Base-by-base conservation (phyloP, 306 rosid species). In the Trifolium pratense region DNA sequence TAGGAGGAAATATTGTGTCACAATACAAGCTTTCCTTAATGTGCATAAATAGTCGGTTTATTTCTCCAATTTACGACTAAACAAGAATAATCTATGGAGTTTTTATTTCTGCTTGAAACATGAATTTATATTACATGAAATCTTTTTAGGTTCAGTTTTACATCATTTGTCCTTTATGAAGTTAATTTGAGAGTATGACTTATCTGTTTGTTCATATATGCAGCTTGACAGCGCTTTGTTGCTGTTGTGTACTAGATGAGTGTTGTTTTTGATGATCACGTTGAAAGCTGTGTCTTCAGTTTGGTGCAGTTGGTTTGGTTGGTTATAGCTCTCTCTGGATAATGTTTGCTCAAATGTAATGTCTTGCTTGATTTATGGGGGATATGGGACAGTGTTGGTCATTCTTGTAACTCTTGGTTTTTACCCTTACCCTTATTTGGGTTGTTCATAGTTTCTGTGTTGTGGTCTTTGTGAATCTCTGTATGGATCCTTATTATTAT, bases 201-300 rank as follows among this genome's bases (percentile, higher is more conserved):
- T 39, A 55, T 68, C 68, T 59, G 37, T 79, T 67, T 9, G 43
- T 80, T 71, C 52, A 16, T 49, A 45, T 70, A 62, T 79, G 87
- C 96, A 91, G 98, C 80, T 83, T 91, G 75, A 80, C 92, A 25
- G 90, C 94, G 1, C 86, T 94, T 37, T 94, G 93, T 80, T 94
- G 97, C 81, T 91, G 98, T 77, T 94, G 90, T 79, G 29, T 94
- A 85, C 62, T 94, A 68, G 98, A 94, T 84, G 97, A 93, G 79
- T 84, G 92, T 64, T 86, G 88, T 82, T 85, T 80, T 39, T 86
- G 78, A 80, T 74, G 80, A 62, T 71, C 51, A 75, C 21, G 5
- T 18, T 23, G 56, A 48, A 63, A 60, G 63, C 68, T 72, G 76
- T 23, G 53, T 63, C 67, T 46, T 39, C 73, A 64, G 71, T 64